These are phyloP conservation scores for Trapa bicornis DNA, from an alignment of 345 rosid species.

Conservation along the genomic window DNA sequence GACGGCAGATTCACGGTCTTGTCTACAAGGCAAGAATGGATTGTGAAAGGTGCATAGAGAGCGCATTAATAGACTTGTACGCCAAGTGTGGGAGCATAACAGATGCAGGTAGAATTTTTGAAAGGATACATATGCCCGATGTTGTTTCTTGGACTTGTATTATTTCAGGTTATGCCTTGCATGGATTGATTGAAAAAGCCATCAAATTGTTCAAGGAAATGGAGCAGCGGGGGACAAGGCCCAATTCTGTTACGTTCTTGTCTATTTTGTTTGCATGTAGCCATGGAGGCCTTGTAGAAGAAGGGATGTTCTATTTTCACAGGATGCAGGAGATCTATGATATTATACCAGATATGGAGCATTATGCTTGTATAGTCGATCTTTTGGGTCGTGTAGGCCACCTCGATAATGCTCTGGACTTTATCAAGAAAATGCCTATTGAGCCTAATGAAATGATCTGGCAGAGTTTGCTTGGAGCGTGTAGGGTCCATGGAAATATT, in stretches of 20 bases:
- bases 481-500: conserved; percentile 43
- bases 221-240: conserved; percentile 25
- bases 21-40: conserved; percentile 33
- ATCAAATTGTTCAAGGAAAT: conserved; percentile 27
- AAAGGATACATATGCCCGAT: conserved; percentile 20
- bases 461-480: conserved; percentile 51
- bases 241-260: conserved; percentile 44
- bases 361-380: conserved; percentile 60
- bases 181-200: conserved; percentile 37
- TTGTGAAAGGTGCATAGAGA: conserved; percentile 30
- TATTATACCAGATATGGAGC: conserved; percentile 34
- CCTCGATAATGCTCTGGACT: conserved; percentile 36
- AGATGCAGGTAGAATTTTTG: conserved; percentile 36
- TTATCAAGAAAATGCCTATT: conserved; percentile 38
- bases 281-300: conserved; percentile 49
- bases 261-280: conserved; percentile 51
- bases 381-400: conserved; percentile 51
- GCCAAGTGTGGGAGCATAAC: conserved; percentile 43
- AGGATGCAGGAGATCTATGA: conserved; percentile 22
- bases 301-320: conserved; percentile 37
- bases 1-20: conserved; percentile 40
- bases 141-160: conserved; percentile 33
- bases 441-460: conserved; percentile 38
- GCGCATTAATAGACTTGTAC: conserved; percentile 52
- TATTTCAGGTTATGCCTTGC: conserved; percentile 28